Conservation (phyloP, 2,329 filamentous ascomycete species). For the Nakataea oryzae region DNA sequence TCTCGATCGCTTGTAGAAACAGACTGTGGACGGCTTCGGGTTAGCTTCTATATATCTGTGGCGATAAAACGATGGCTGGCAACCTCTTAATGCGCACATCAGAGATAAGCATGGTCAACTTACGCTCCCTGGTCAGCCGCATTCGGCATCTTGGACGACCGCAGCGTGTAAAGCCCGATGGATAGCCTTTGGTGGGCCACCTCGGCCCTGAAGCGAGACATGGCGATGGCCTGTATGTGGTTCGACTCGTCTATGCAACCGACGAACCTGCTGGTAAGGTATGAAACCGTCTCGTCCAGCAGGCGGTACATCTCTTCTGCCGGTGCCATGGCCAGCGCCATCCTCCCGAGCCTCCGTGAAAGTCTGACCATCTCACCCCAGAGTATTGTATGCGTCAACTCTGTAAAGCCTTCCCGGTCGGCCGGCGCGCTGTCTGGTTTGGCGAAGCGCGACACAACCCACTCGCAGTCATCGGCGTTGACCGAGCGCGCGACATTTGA, state of each 20-base stretch:
- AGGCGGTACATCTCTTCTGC: neutral
- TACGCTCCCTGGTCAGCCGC: neutral
- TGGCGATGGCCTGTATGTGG: neutral
- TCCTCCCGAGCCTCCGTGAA: neutral
- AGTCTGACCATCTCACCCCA: neutral
- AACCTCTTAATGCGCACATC: no score
- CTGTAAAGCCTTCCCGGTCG: neutral
- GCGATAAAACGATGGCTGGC: no score
- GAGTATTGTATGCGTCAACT: neutral
- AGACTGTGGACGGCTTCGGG: neutral
- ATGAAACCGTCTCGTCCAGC: neutral
- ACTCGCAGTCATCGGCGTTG: neutral
- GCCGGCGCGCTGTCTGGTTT: neutral
- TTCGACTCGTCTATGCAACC: neutral
- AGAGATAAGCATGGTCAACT: neutral
- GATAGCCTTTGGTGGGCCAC: neutral
- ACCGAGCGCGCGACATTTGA: neutral
- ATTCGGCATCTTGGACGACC: neutral
- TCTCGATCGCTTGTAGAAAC: neutral
- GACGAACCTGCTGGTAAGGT: neutral
- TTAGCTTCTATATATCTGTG: no score
- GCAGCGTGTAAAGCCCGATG: neutral
- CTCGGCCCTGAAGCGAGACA: neutral
- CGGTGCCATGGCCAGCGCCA: neutral
- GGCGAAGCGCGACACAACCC: neutral